Percentiles rank a stretch among this genome's conserved stretches.
These are phyloP conservation scores for Penicillium vulpinum DNA, from an alignment of 2,329 filamentous ascomycete species.

Conservation along the genomic window DNA sequence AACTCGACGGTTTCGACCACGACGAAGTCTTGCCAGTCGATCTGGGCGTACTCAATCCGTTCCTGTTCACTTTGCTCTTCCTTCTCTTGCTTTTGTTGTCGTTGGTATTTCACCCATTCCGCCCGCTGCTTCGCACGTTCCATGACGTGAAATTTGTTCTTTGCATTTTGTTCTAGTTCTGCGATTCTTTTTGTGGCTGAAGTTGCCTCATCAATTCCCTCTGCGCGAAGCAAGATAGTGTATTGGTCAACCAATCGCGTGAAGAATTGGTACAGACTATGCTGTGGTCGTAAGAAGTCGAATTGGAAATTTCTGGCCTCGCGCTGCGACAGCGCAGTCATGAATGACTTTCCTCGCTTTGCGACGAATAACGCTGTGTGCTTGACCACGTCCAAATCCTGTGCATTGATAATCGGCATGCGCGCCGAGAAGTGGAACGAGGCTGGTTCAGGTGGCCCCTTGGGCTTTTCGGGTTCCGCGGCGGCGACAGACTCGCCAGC, in stretches of 20 bases:
- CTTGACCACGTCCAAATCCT: conserved; percentile 73
- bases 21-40: conserved; percentile 98
- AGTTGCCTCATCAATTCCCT: conserved; percentile 68
- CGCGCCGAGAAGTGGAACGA: conserved; percentile 92
- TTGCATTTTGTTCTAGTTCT: conserved; percentile 71
- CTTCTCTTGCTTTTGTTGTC: conserved; percentile 81
- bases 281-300: conserved; percentile 90
- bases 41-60: conserved; percentile 73
- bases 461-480: conserved; percentile 63
- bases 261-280: conserved; percentile 96
- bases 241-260: conserved; percentile 92
- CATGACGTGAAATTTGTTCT: conserved; percentile 78
- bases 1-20: conserved; percentile 95
- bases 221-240: conserved; percentile 69
- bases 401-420: conserved; percentile 95
- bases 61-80: conserved; percentile 86
- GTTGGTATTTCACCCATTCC: conserved; percentile 82
- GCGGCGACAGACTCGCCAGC: conserved; percentile 60
- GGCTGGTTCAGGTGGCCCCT: conserved; percentile 79
- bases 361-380: conserved; percentile 90
- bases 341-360: conserved; percentile 87
- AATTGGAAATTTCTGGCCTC: conserved; percentile 93
- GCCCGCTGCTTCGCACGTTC: conserved; percentile 80
- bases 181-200: conserved; percentile 70
- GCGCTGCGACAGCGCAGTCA: conserved; percentile 83